Conservation (phyloP, 495 filamentous ascomycete species). For the Lasiosphaeria miniovina region DNA sequence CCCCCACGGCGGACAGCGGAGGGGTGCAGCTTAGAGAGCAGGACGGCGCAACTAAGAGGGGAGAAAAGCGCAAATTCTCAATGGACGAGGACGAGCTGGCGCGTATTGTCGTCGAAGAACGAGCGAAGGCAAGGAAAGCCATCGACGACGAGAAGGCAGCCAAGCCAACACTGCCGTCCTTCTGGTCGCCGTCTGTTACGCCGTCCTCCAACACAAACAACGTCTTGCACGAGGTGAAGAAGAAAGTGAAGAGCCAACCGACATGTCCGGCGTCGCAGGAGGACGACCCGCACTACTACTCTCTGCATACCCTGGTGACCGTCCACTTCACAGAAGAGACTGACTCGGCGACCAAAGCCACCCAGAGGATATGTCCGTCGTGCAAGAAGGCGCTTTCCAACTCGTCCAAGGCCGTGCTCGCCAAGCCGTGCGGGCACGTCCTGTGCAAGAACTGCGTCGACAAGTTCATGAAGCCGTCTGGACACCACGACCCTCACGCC, state of each 20-base stretch:
- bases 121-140: conserved; percentile 61
- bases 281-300: conserved; percentile 69
- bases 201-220: conserved; percentile 55
- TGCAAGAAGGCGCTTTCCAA: conserved; percentile 86
- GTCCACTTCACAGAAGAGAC: conserved; percentile 79
- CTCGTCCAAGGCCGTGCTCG: conserved; percentile 76
- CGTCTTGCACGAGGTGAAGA: conserved; percentile 54
- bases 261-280: conserved; percentile 76
- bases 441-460: conserved; percentile 84
- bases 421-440: conserved; percentile 92
- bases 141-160: conserved; percentile 74
- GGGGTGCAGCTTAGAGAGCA: conserved; percentile 16
- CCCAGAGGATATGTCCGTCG: conserved; percentile 72
- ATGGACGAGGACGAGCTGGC: conserved; percentile 77
- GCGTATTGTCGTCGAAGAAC: conserved; percentile 66
- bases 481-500: conserved; percentile 63
- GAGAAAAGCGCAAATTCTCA: conserved; percentile 75
- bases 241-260: conserved; percentile 66
- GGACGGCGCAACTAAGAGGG: conserved; percentile 44
- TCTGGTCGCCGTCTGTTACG: conserved; percentile 89
- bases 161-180: conserved; percentile 78
- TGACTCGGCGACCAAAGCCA: conserved; percentile 47
- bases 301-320: conserved; percentile 74
- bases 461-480: conserved; percentile 73
- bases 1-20: conserved; percentile 2